Conservation (phyloP, 2,329 filamentous ascomycete species). For the Nemania serpens region DNA sequence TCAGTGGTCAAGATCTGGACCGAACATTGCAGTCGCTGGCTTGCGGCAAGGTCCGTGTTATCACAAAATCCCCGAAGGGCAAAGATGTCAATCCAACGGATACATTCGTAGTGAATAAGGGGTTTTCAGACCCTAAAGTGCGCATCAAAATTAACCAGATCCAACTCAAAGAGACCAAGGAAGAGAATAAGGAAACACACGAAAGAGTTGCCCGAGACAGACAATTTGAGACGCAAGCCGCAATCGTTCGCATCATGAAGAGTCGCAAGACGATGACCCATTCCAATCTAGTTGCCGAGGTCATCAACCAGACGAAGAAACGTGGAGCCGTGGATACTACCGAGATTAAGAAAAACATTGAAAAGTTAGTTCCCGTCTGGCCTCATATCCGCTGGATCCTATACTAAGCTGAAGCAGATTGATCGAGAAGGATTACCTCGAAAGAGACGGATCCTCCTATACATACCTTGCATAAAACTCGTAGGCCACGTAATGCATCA, state of each 20-base stretch:
- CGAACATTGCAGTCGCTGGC: constrained; percentile 94
- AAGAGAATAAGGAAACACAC: constrained; percentile 93
- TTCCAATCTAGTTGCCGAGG: constrained; percentile 85
- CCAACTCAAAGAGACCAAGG: constrained; percentile 92
- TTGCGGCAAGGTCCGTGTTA: constrained; percentile 83
- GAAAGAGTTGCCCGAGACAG: constrained; percentile 86
- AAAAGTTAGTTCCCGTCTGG: constrained; percentile 67
- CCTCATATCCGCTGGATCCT: background rate
- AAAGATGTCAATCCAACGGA: constrained; percentile 79
- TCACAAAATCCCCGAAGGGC: constrained; percentile 83
- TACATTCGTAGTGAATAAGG: constrained; percentile 79
- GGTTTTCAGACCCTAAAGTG: constrained; percentile 80
- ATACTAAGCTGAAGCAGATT: constrained; percentile 58
- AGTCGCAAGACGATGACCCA: constrained; percentile 85
- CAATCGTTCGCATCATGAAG: constrained; percentile 98
- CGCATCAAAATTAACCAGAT: constrained; percentile 99
- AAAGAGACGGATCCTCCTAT: constrained; percentile 74
- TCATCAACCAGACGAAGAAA: constrained; percentile 86
- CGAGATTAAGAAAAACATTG: constrained; percentile 97
- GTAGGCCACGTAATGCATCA: background rate
- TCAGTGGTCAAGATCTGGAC: constrained; percentile 78
- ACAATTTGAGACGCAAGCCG: constrained; percentile 95
- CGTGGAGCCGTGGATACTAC: constrained; percentile 82
- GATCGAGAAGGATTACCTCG: constrained; percentile 93
- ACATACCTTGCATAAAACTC: constrained; percentile 66